Evolutionary conservation across 1,284 basidiomycete genomes (phyloP), one percentile per base, ranked within the genome.

Genomic region (Retiboletus fuscus): DNA sequence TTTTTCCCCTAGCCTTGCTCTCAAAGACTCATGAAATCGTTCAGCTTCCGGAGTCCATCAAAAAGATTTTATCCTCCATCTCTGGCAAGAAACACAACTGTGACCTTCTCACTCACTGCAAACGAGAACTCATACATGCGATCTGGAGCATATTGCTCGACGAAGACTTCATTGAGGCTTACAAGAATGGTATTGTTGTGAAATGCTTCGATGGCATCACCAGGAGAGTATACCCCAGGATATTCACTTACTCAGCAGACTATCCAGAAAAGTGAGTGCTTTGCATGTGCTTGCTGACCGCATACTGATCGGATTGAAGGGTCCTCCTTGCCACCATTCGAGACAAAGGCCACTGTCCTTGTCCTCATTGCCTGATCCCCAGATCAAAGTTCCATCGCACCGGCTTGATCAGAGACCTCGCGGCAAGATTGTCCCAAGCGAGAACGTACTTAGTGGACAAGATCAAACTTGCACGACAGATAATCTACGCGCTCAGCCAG

Each of bases 381-480:
- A 53, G 16, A 53, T 53, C 51, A 53, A 53, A 53, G 13, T 28
- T 53, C 13, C 51, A 53, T 28, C 8, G 51, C 12, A 28, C 51
- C 16, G 51, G 51, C n/a, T 53, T 53, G 51, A 28, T 53, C 15
- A 28, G 51, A 16, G 51, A 53, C 26, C n/a, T 53, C 5, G 26
- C 26, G 6, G 26, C 51, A 28, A 53, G 51, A 53, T 53, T 28
- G 51, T 53, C 26, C 12, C 24, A 53, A 53, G 51, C 51, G 2
- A 43, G 68, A 67, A 67, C 22, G 4, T 67, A 69, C 24, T 18
- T 69, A 26, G 10, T 3, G 26, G 22, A 62, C 0, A 69, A 69
- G 24, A 41, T 69, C 2, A 34, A 0, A n/a, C 44, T n/a, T 4
- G 44, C 30, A 0, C 11, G 13, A 47, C 15, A 3, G 4, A 26